These are phyloP conservation scores for Fragaria ananassa DNA, from an alignment of 306 rosid species.

Conservation along the genomic window DNA sequence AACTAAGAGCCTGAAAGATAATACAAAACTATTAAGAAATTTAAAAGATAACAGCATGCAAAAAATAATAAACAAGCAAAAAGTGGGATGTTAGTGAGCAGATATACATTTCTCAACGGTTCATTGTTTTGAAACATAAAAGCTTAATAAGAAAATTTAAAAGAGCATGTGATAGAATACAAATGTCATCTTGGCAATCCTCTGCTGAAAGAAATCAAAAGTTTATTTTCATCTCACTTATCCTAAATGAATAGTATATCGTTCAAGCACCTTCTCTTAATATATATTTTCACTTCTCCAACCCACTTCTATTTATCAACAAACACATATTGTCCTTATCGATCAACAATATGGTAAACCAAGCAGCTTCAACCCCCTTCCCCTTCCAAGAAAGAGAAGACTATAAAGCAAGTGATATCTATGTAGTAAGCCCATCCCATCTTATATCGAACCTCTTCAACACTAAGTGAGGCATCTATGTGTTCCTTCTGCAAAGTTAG, in stretches of 20 bases:
- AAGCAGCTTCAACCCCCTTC: no score
- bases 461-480: not conserved
- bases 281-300: not conserved
- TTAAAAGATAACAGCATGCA: not conserved
- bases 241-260: not conserved
- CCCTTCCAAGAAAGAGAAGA: not conserved
- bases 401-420: not conserved
- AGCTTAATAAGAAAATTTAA: not conserved
- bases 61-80: not conserved
- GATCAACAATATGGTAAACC: not conserved
- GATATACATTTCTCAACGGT: not conserved
- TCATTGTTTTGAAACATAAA: not conserved
- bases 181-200: not conserved
- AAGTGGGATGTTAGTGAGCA: not conserved
- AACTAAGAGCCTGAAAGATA: slow-evolving; percentile 55
- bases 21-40: not conserved
- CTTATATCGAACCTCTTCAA: not conserved
- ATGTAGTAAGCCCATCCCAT: not conserved
- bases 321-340: not conserved
- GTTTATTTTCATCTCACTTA: not conserved
- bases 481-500: not conserved
- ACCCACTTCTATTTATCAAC: not conserved
- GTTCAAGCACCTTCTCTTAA: not conserved
- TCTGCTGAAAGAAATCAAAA: not conserved
- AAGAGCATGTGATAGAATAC: not conserved